Percentiles rank a stretch among this genome's conserved stretches.
phyloP scores from a whole-genome alignment of 2,329 filamentous ascomycete species.

The Arthrinium puccinioides region DNA sequence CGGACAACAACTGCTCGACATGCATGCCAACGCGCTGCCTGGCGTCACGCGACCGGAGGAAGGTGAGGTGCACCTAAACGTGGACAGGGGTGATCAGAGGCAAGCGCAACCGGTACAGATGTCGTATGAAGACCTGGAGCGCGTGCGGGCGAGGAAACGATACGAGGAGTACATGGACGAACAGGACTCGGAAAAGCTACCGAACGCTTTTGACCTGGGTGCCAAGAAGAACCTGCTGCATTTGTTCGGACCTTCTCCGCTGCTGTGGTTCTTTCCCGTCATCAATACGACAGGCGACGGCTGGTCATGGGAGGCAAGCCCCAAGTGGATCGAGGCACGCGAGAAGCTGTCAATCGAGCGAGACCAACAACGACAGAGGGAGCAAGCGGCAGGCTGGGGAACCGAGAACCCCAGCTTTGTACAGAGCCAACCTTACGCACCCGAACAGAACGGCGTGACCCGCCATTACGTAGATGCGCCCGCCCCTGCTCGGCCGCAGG shows the following conservation, averaged over 20 bases:
- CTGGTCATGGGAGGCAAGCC: slow-evolving; percentile 86
- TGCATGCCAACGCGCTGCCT: slow-evolving; percentile 74
- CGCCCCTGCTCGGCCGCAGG: slow-evolving; percentile 7
- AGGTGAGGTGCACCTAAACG: slow-evolving; percentile 53
- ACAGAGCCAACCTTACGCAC: slow-evolving; percentile 12
- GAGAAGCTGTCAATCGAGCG: slow-evolving; percentile 54
- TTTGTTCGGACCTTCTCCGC: slow-evolving; percentile 67
- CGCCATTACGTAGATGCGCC: slow-evolving; percentile 24
- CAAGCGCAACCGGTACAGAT: slow-evolving; percentile 26
- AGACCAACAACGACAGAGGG: slow-evolving; percentile 53
- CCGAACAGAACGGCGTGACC: slow-evolving; percentile 16
- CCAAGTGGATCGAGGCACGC: slow-evolving; percentile 67
- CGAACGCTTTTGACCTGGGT: slow-evolving; percentile 89
- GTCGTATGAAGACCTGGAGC: slow-evolving; percentile 49
- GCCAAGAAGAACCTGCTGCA: slow-evolving; percentile 72
- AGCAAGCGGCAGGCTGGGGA: slow-evolving; percentile 64
- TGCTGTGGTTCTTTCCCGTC: slow-evolving; percentile 74
- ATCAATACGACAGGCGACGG: slow-evolving; percentile 85
- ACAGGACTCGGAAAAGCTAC: slow-evolving; percentile 77
- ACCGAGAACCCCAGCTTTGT: slow-evolving; percentile 19
- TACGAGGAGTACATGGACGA: slow-evolving; percentile 79
- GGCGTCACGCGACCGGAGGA: slow-evolving; percentile 77
- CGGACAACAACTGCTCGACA: slow-evolving; percentile 70
- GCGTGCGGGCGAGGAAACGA: slow-evolving; percentile 43
- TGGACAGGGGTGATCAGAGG: slow-evolving; percentile 11